Base-by-base conservation (phyloP, 306 rosid species). In the Prunus mongolica region DNA sequence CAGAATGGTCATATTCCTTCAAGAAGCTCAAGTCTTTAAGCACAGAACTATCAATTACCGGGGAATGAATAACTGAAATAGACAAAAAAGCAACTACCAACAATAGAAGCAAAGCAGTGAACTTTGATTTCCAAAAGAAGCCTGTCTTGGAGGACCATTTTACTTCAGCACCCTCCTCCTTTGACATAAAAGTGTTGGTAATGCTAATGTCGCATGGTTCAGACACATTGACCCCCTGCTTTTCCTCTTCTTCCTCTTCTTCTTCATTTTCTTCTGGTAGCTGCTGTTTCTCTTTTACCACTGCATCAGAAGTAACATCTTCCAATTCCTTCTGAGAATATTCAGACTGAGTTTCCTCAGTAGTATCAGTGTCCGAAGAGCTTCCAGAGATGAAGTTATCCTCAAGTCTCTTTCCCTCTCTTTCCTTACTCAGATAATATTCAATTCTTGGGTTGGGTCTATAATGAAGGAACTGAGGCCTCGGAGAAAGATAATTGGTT, bases 401-500 rank as follows among this genome's bases (percentile, higher is more conserved):
- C 71, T 89, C 95, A 3, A 81, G 83, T 20, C 60, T 63, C 61
- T 52, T 73, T 11, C 81, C 77, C 5, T 75, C 88, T 34, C 76
- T 80, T 65, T 82, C 86, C 44, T 63, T 76, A 54, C 63, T 71
- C 25, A 88, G 80, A 67, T 24, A 83, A n/a, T 46, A 75, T 65
- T 82, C 85, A 27, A 86, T 79, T 71, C 90, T 77, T 2, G 90
- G 88, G 66, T 85, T 90, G 0, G 97, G 97, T 76, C 74, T 86
- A 83, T 91, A 93, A 76, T 80, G 92, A 57, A 93, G 97, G 75
- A 93, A 93, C 80, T 86, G 93, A 3, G 98, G 97, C 77, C 98
- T 87, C 1, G 98, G 96, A 1, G 96, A 93, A 32, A 90, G 87
- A 77, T 86, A 91, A 80, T 93, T 93, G 16, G 89, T 87, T 86